These are phyloP conservation scores for Aeschynomene evenia DNA, from an alignment of 306 rosid genomes.

Conservation along the genomic window DNA sequence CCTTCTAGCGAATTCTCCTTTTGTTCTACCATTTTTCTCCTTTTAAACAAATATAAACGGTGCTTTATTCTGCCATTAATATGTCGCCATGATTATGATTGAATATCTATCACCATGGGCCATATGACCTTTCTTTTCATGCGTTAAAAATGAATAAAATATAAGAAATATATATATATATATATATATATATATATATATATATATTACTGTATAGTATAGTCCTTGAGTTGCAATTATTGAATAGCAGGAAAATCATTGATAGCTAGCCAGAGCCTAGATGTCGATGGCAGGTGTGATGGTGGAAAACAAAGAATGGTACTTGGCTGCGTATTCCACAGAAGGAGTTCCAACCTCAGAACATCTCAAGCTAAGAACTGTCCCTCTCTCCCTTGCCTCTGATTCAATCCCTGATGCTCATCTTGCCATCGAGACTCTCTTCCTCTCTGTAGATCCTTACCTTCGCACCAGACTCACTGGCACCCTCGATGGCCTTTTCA, in stretches of 20 bases:
- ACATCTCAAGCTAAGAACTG: constrained; percentile 52
- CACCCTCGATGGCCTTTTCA: constrained; percentile 43
- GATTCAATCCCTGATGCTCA: constrained; percentile 53
- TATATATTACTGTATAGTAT: too few species aligned
- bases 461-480: constrained; percentile 50
- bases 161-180: too few species aligned
- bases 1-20: constrained; percentile 23
- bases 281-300: not conserved
- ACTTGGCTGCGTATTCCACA: constrained; percentile 43
- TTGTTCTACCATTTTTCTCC: not conserved
- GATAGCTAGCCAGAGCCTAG: too few species aligned
- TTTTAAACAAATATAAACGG: not conserved
- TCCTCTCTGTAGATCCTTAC: constrained; percentile 55
- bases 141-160: too few species aligned
- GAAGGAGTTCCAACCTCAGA: constrained; percentile 55
- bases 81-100: not conserved
- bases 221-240: too few species aligned
- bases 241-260: not conserved
- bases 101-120: not conserved
- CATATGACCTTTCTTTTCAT: too few species aligned
- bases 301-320: constrained; percentile 61
- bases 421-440: constrained; percentile 40
- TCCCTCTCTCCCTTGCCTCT: constrained; percentile 13
- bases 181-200: too few species aligned
- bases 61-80: not conserved